Evolutionary conservation across 257 asterid genomes (phyloP).

Genomic region (Fraxinus pennsylvanica): DNA sequence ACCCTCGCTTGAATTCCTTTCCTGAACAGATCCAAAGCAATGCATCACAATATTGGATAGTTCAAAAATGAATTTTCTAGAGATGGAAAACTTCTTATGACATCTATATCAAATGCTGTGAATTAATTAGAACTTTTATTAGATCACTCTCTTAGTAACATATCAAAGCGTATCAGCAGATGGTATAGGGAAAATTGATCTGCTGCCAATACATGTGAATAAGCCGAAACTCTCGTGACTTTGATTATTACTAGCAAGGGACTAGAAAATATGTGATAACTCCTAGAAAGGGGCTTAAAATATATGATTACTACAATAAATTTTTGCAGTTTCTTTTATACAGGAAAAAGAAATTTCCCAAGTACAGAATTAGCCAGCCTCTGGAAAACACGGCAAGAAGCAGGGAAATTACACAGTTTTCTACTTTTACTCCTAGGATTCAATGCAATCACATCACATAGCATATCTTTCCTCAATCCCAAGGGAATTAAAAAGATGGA

Average conservation of each 20-base stretch:
- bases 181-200: not conserved
- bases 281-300: not conserved
- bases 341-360: constrained; percentile 13
- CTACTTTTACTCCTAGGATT: constrained; percentile 18
- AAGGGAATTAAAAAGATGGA: constrained; percentile 13
- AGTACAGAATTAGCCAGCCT: constrained; percentile 14
- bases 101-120: constrained; percentile 19
- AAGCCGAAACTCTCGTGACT: constrained; percentile 10
- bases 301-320: not conserved
- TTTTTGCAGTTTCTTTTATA: constrained; percentile 11
- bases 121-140: constrained; percentile 1
- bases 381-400: constrained; percentile 25
- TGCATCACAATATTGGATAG: constrained; percentile 19
- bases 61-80: constrained; percentile 9
- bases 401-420: constrained; percentile 2
- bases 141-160: constrained; percentile 15
- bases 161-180: not conserved
- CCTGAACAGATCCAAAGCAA: constrained; percentile 50
- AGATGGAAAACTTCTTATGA: constrained; percentile 22
- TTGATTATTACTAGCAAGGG: constrained; percentile 18
- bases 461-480: constrained; percentile 20
- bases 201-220: not conserved
- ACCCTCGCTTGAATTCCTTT: constrained; percentile 89
- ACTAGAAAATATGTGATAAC: constrained; percentile 17
- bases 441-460: constrained; percentile 10